Conservation (phyloP, 2,329 filamentous ascomycete species). For the Aspergillus phoenicis region DNA sequence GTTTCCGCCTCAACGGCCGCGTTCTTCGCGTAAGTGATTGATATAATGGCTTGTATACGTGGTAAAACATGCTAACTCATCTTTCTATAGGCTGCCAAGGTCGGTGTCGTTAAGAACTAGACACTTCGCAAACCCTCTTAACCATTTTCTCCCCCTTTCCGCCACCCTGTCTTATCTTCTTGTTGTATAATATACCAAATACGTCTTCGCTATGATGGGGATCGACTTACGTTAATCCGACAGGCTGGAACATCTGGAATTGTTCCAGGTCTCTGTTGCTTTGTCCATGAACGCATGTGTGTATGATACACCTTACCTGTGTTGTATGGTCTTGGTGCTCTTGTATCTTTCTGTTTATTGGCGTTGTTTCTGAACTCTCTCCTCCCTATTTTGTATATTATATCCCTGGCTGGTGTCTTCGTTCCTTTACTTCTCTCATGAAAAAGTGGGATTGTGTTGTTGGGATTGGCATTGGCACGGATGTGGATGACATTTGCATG, state of each 20-base stretch:
- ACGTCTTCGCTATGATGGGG: constrained; percentile 30
- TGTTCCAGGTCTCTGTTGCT: constrained; percentile 23
- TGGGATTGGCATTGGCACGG: constrained; percentile 18
- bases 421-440: constrained; percentile 13
- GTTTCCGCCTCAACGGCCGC: constrained; percentile 89
- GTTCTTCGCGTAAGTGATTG: constrained; percentile 65
- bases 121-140: constrained; percentile 14
- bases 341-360: constrained; percentile 19
- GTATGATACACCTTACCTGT: constrained; percentile 39
- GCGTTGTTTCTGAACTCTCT: constrained; percentile 35
- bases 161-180: constrained; percentile 18
- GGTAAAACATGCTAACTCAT: background rate
- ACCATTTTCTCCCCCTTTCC: constrained; percentile 8
- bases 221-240: constrained; percentile 19
- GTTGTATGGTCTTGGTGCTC: constrained; percentile 30
- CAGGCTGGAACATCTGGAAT: constrained; percentile 4
- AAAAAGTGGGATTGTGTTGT: constrained; percentile 16
- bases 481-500: constrained; percentile 15
- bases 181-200: constrained; percentile 42
- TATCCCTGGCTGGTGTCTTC: constrained; percentile 21
- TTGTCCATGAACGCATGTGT: constrained; percentile 35
- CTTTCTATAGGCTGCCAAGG: constrained; percentile 71
- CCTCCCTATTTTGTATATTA: constrained; percentile 40
- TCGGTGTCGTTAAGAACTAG: constrained; percentile 85
- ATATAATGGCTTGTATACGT: background rate